phyloP scores from a whole-genome alignment of 352 stramenopile species.

The Phytophthora ohioensis region DNA sequence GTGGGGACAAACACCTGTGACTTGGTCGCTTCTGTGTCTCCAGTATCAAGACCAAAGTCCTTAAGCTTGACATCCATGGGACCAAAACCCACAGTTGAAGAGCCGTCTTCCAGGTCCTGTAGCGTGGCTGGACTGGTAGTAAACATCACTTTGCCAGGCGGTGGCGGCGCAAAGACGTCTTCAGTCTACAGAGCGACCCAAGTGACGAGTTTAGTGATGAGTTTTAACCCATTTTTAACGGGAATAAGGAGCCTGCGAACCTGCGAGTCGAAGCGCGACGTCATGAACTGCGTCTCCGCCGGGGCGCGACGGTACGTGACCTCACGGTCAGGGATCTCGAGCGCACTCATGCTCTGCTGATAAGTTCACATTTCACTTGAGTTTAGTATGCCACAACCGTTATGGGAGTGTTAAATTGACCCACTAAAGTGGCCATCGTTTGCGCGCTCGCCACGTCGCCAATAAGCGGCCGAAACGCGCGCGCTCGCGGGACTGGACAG shows the following conservation, averaged over 20 bases:
- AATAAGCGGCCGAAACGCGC: constrained; percentile 3
- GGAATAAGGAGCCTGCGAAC: constrained; percentile 32
- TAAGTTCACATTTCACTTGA: constrained; percentile 32
- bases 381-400: constrained; percentile 22
- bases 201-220: constrained; percentile 14
- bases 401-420: constrained; percentile 14
- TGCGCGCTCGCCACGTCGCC: not conserved
- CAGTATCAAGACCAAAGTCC: constrained; percentile 36
- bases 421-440: constrained; percentile 9
- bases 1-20: constrained; percentile 45
- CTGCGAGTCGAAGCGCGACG: constrained; percentile 65
- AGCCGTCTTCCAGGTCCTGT: constrained; percentile 47
- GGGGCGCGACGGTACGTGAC: constrained; percentile 76
- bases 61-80: constrained; percentile 32
- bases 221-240: not conserved
- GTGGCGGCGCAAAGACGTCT: constrained; percentile 35
- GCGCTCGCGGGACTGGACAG: not conserved
- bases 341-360: constrained; percentile 47
- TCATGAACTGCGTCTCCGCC: constrained; percentile 62
- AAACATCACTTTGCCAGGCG: constrained; percentile 47
- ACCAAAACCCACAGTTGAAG: constrained; percentile 24
- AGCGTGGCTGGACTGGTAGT: constrained; percentile 42
- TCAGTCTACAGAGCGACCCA: constrained; percentile 30
- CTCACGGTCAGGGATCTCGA: constrained; percentile 58
- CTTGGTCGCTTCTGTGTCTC: constrained; percentile 9